Evolutionary conservation across 2,329 filamentous ascomycete genomes (phyloP).

Genomic region (Nemania sp.): DNA sequence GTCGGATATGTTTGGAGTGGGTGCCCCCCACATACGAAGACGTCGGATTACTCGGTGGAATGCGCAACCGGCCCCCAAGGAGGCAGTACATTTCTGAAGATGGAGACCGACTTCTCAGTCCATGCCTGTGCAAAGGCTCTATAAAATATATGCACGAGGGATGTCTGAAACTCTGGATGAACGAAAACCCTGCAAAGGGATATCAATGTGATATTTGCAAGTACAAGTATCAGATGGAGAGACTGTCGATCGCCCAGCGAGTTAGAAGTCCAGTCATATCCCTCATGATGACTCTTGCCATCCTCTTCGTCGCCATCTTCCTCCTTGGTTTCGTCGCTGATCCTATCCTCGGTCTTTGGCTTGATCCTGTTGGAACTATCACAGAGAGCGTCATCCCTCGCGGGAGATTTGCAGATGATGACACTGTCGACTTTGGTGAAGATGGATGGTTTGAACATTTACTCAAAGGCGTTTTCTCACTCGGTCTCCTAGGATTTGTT

Average conservation of each 20-base stretch:
- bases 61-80: slow-evolving; percentile 33
- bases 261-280: slow-evolving; percentile 70
- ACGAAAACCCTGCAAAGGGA: slow-evolving; percentile 75
- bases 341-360: slow-evolving; percentile 85
- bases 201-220: slow-evolving; percentile 88
- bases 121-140: slow-evolving; percentile 91
- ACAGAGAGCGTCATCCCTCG: slow-evolving; percentile 54
- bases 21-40: slow-evolving; percentile 54
- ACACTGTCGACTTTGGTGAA: slow-evolving; percentile 51
- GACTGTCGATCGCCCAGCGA: slow-evolving; percentile 75
- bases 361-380: slow-evolving; percentile 73
- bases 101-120: slow-evolving; percentile 69
- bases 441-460: slow-evolving; percentile 82
- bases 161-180: slow-evolving; percentile 83
- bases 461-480: slow-evolving; percentile 83
- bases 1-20: slow-evolving; percentile 85
- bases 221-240: slow-evolving; percentile 79
- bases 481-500: slow-evolving; percentile 83
- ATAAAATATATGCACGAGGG: slow-evolving; percentile 94
- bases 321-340: slow-evolving; percentile 89
- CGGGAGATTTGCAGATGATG: slow-evolving; percentile 46
- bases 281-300: slow-evolving; percentile 69
- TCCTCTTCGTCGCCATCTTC: slow-evolving; percentile 76
- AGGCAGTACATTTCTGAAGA: slow-evolving; percentile 37
- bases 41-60: slow-evolving; percentile 37